Percentiles rank a stretch among this genome's conserved stretches.
These are phyloP conservation scores for Violaceomyces palustris DNA, from an alignment of 1,284 basidiomycete genomes.

Conservation along the genomic window DNA sequence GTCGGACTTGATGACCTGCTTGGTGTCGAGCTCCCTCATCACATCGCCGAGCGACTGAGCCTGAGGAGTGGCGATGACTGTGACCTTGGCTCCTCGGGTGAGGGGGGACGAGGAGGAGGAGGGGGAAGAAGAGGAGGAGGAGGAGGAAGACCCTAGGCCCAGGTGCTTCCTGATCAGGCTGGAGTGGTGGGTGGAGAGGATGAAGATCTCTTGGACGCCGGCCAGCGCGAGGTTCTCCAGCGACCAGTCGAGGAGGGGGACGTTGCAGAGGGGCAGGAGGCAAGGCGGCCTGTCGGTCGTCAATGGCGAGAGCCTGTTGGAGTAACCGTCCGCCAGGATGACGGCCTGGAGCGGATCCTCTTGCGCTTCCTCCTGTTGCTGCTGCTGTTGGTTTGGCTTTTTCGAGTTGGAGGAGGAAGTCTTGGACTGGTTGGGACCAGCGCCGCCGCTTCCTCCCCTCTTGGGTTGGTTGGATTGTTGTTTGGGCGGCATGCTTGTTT, in stretches of 20 bases:
- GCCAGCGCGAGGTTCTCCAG: conserved; percentile 86
- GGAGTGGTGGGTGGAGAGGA: conserved; percentile 63
- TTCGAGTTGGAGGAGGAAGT: conserved; percentile 20
- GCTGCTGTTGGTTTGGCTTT: conserved; percentile 23
- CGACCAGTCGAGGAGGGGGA: conserved; percentile 89
- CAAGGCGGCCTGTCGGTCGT: conserved; percentile 60
- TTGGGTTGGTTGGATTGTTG: conserved; percentile 6
- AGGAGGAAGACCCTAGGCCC: conserved; percentile 56
- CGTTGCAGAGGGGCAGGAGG: conserved; percentile 87
- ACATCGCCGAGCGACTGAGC: conserved; percentile 91
- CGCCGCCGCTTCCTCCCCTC: conserved; percentile 6
- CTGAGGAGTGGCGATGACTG: conserved; percentile 78
- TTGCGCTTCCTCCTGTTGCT: conserved; percentile 41
- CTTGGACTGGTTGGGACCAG: conserved; percentile 2
- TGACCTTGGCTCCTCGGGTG: conserved; percentile 55
- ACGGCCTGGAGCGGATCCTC: conserved; percentile 69
- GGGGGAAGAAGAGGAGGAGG: no score
- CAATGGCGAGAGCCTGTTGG: conserved; percentile 82
- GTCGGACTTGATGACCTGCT: conserved; percentile 79
- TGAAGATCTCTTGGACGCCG: conserved; percentile 90
- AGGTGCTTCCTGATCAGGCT: conserved; percentile 59
- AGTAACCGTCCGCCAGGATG: conserved; percentile 89
- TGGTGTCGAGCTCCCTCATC: conserved; percentile 87
- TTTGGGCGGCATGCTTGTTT: conserved; percentile 27
- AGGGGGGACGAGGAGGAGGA: conserved; percentile 2